Evolutionary conservation across 106 monocot genomes (phyloP).

Genomic region (Xerophyta viscosa): DNA sequence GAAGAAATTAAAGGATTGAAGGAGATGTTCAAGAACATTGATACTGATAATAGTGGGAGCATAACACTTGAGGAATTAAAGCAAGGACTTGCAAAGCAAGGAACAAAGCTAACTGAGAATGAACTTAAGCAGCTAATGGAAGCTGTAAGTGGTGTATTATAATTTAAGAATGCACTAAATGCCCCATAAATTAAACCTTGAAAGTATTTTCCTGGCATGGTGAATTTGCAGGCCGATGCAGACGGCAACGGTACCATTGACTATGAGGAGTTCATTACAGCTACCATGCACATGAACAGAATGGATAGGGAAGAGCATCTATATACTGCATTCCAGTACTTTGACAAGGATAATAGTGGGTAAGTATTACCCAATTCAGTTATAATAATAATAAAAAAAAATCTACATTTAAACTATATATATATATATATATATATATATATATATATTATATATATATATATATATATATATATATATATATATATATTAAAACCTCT

Average conservation of each 20-base stretch:
- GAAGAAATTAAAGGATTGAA: slow-evolving; percentile 64
- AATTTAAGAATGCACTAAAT: not conserved
- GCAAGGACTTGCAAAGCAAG: slow-evolving; percentile 52
- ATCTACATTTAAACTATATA: too few species aligned
- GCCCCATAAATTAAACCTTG: not conserved
- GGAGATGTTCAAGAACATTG: slow-evolving; percentile 78
- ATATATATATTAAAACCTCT: too few species aligned
- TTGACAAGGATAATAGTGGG: slow-evolving; percentile 79
- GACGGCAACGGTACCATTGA: slow-evolving; percentile 96
- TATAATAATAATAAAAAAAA: too few species aligned
- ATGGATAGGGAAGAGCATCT: slow-evolving; percentile 91
- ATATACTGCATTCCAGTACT: slow-evolving; percentile 84
- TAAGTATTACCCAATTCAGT: slow-evolving; percentile 3
- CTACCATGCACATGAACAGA: slow-evolving; percentile 84
- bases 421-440: too few species aligned
- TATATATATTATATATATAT: too few species aligned
- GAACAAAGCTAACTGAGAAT: slow-evolving; percentile 51
- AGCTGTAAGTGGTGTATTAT: slow-evolving; percentile 35
- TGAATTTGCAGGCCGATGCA: slow-evolving; percentile 63
- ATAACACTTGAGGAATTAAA: slow-evolving; percentile 71
- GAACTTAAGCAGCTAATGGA: slow-evolving; percentile 67
- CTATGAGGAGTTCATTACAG: slow-evolving; percentile 92
- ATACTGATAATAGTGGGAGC: slow-evolving; percentile 73
- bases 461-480: too few species aligned
- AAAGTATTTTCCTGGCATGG: not conserved